These are phyloP conservation scores for Umbilicus rupestris DNA, from an alignment of 164 flowering plant species.

Conservation along the genomic window DNA sequence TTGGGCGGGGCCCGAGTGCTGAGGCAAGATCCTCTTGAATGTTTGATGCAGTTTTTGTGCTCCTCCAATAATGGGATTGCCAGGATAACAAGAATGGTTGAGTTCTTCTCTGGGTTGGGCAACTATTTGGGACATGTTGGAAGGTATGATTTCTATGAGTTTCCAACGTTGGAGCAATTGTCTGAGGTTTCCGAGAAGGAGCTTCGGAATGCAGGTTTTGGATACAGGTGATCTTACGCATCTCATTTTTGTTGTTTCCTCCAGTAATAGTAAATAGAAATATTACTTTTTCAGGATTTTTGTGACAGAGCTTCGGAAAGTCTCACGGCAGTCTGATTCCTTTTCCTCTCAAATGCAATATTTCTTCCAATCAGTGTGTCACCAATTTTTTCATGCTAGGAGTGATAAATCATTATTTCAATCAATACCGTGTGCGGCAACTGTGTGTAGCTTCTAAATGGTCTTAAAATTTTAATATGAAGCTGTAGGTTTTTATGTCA, in stretches of 20 bases:
- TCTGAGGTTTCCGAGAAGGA: constrained; percentile 52
- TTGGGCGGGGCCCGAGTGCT: constrained; percentile 80
- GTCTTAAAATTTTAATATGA: too few species aligned
- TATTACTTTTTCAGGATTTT: too few species aligned
- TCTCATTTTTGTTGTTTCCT: neutral
- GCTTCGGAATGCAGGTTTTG: constrained; percentile 84
- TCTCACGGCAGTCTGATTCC: too few species aligned
- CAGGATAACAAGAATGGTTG: constrained; percentile 87
- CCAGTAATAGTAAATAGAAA: too few species aligned
- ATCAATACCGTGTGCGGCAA: too few species aligned
- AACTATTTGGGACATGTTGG: constrained; percentile 48
- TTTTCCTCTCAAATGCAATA: too few species aligned
- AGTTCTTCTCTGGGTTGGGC: constrained; percentile 58
- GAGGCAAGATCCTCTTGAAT: constrained; percentile 89
- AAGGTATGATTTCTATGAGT: constrained; percentile 59
- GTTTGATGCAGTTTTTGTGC: constrained; percentile 76
- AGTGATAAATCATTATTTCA: too few species aligned
- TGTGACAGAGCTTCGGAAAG: too few species aligned
- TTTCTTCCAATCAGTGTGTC: too few species aligned
- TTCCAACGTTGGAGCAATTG: constrained; percentile 66
- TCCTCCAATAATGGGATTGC: constrained; percentile 81
- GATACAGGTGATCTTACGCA: constrained; percentile 51
- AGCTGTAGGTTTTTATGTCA: too few species aligned
- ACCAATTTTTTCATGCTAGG: too few species aligned
- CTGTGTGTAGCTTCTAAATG: too few species aligned